Percentiles rank a stretch among this genome's conserved stretches.
phyloP scores from a whole-genome alignment of 1,284 basidiomycete genomes.

The Ganoderma multipileum region DNA sequence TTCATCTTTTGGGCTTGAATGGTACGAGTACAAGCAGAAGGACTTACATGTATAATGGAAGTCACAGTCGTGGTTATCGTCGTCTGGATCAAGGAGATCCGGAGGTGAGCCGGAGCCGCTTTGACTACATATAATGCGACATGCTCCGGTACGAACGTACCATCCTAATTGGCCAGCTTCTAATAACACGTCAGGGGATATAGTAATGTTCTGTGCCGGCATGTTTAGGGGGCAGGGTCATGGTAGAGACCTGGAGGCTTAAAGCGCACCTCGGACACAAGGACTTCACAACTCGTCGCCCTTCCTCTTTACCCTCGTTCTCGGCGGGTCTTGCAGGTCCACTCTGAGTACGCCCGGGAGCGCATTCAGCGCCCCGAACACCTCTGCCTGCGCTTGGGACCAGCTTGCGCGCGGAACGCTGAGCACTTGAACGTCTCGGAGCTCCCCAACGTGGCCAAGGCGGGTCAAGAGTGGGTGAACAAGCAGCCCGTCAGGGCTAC shows the following conservation, averaged over 20 bases:
- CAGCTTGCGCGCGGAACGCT: conserved; percentile 37
- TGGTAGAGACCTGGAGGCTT: neutral
- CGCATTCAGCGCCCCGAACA: conserved; percentile 32
- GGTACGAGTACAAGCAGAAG: neutral
- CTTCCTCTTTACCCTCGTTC: conserved; percentile 34
- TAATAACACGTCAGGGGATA: neutral
- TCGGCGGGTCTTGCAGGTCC: conserved; percentile 37
- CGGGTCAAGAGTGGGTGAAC: conserved; percentile 36
- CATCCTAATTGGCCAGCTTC: neutral
- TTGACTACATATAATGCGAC: neutral
- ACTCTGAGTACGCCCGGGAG: conserved; percentile 37
- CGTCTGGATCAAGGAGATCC: neutral
- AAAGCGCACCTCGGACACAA: neutral
- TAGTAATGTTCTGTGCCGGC: neutral
- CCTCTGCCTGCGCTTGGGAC: conserved; percentile 31
- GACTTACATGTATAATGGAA: neutral
- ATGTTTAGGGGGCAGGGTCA: neutral
- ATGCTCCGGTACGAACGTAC: neutral
- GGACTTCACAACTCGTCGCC: conserved; percentile 30
- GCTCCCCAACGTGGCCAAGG: conserved; percentile 38
- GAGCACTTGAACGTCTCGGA: conserved; percentile 41
- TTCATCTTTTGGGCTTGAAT: too few species aligned
- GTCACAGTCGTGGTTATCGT: neutral
- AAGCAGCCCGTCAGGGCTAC: conserved; percentile 32
- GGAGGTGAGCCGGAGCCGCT: neutral